Conservation (phyloP, 106 monocot species). For the Dendrobium catenatum region DNA sequence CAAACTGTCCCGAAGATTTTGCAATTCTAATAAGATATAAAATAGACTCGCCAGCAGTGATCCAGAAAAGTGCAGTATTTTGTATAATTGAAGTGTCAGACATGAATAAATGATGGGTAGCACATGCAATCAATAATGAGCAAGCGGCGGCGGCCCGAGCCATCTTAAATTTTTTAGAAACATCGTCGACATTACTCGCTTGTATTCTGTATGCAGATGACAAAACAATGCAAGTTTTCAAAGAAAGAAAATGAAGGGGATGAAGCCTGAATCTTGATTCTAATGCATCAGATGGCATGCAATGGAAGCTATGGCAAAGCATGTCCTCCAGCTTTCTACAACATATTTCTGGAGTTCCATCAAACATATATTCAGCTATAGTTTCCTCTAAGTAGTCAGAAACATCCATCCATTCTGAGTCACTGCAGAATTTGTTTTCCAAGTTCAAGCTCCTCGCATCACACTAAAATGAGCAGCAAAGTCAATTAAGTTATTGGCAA, state of each 20-base stretch:
- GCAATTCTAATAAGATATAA: conserved; percentile 27
- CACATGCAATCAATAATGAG: conserved; percentile 58
- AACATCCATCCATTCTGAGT: conserved; percentile 13
- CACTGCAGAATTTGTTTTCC: conserved; percentile 4
- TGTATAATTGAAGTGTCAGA: conserved; percentile 60
- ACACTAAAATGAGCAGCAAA: conserved; percentile 17
- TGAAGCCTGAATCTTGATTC: conserved; percentile 39
- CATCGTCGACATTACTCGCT: conserved; percentile 7
- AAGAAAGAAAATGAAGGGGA: conserved; percentile 65
- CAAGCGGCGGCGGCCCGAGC: conserved; percentile 49
- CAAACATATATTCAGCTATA: conserved; percentile 44
- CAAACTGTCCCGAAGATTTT: background rate
- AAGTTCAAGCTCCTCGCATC: conserved; percentile 17
- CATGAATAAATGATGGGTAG: conserved; percentile 42
- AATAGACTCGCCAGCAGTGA: conserved; percentile 57
- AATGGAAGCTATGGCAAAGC: conserved; percentile 31
- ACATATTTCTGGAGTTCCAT: conserved; percentile 41
- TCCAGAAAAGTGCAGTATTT: conserved; percentile 38
- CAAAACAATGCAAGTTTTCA: conserved; percentile 54
- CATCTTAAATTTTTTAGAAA: conserved; percentile 23
- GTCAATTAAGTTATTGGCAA: background rate
- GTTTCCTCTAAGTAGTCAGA: conserved; percentile 47
- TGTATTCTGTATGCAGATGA: conserved; percentile 47
- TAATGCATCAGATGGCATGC: background rate
- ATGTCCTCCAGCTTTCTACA: conserved; percentile 53